Evolutionary conservation across 257 asterid species (phyloP).

Genomic region (Nicotiana tomentosiformis): DNA sequence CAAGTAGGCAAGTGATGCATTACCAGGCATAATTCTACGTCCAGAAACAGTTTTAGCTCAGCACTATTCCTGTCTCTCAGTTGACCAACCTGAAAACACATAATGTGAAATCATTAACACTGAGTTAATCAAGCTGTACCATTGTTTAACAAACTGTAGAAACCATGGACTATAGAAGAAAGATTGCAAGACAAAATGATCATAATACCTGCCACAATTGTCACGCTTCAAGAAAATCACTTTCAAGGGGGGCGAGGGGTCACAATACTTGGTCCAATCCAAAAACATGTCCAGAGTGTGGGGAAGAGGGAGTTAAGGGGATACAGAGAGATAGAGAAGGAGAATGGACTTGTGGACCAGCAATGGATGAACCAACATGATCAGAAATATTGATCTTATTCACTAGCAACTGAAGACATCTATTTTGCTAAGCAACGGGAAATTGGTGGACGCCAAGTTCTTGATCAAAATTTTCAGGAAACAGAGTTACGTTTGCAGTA

Average conservation of each 20-base stretch:
- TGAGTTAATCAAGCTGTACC: background rate
- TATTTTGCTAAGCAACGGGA: background rate
- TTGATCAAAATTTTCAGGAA: background rate
- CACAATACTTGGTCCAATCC: background rate
- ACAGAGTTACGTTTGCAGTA: background rate
- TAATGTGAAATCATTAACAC: constrained; percentile 12
- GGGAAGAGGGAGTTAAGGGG: background rate
- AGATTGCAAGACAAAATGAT: background rate
- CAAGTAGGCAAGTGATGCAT: constrained; percentile 6
- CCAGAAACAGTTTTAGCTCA: constrained; percentile 64
- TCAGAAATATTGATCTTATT: background rate
- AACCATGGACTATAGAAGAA: background rate
- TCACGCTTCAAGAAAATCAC: background rate
- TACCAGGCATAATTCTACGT: constrained; percentile 61
- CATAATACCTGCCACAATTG: background rate
- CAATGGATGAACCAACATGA: background rate
- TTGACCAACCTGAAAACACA: constrained; percentile 53
- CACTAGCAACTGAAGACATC: background rate
- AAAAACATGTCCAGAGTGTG: background rate
- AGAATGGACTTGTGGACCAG: background rate
- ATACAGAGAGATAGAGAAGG: background rate
- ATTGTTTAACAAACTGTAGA: background rate
- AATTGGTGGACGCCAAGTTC: background rate
- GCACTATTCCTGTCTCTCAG: constrained; percentile 49
- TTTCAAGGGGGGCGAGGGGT: background rate